A percentile compares a stretch with the other conserved stretches of the same genome.
Evolutionary conservation across 2,329 filamentous ascomycete genomes (phyloP).

Genomic region (Ophiostoma piceae): DNA sequence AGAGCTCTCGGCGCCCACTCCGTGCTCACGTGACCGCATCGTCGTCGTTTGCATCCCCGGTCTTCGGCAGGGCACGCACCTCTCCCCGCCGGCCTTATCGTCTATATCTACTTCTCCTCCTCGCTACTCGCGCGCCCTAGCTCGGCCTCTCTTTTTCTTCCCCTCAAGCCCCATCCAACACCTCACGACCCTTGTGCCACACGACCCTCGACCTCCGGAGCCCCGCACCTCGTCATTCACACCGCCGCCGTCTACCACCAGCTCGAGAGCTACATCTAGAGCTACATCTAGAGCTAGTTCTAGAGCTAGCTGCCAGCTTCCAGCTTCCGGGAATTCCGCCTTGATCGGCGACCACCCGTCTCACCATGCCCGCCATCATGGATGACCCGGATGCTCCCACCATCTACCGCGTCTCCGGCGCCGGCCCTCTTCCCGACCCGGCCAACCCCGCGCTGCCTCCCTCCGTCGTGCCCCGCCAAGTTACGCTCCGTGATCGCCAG

Average conservation of each 20-base stretch:
- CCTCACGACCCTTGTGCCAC: not conserved
- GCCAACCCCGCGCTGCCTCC: conserved; percentile 59
- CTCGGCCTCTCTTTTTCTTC: not conserved
- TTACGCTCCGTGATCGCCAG: conserved; percentile 76
- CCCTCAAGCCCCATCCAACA: not conserved
- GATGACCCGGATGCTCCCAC: conserved; percentile 68
- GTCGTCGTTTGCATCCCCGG: not conserved
- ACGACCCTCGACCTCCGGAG: not conserved
- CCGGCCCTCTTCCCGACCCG: conserved; percentile 59
- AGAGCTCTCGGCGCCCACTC: conserved; percentile 5
- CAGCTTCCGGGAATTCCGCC: conserved; percentile 3
- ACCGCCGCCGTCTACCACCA: not conserved
- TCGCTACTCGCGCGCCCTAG: not conserved
- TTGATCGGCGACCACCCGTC: not conserved
- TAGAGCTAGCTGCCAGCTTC: not conserved
- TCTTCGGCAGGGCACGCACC: not conserved
- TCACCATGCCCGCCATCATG: conserved; percentile 66
- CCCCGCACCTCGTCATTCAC: not conserved
- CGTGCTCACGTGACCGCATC: conserved; percentile 6
- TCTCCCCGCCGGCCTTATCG: not conserved
- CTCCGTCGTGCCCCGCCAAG: conserved; percentile 66
- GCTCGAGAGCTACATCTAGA: not conserved
- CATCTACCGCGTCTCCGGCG: conserved; percentile 64
- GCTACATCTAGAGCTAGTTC: too few relatives aligned
- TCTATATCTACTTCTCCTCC: not conserved